A percentile compares a stretch with the other conserved stretches of the same genome.
Evolutionary conservation across 352 stramenopile species (phyloP).

Genomic region (Pseudoperonospora humuli): DNA sequence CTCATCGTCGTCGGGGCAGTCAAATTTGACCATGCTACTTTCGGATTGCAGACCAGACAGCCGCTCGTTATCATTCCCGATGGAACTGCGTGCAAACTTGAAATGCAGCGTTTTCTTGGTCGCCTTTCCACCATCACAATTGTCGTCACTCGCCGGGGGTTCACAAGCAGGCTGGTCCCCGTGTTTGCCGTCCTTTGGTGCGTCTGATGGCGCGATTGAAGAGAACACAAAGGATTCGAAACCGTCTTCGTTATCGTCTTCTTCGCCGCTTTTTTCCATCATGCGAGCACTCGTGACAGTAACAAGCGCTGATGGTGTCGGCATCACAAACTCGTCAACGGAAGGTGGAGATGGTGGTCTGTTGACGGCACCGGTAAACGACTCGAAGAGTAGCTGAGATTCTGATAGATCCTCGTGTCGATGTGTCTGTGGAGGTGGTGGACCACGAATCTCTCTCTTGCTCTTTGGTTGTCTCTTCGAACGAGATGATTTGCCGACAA

Average conservation of each 20-base stretch:
- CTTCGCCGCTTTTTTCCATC: conserved; percentile 20
- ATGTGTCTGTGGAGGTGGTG: conserved; percentile 5
- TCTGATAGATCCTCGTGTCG: conserved; percentile 15
- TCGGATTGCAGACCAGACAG: conserved; percentile 20
- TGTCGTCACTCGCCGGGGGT: conserved; percentile 13
- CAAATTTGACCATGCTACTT: conserved; percentile 31
- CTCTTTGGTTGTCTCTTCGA: conserved; percentile 6
- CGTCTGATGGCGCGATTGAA: conserved; percentile 5
- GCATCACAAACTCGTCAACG: conserved; percentile 22
- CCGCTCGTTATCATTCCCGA: conserved; percentile 14
- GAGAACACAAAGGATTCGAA: conserved; percentile 26
- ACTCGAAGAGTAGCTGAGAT: conserved; percentile 13
- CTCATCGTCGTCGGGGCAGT: conserved; percentile 28
- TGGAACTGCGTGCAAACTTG: conserved; percentile 32
- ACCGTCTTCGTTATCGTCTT: conserved; percentile 19
- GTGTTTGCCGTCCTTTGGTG: conserved; percentile 2
- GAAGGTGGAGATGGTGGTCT: conserved; percentile 24
- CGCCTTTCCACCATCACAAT: not conserved
- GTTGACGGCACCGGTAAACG: conserved; percentile 21
- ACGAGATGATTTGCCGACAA: conserved; percentile 24
- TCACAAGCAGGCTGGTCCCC: conserved; percentile 19
- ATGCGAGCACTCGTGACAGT: not conserved
- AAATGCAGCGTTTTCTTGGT: conserved; percentile 28
- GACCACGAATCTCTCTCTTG: conserved; percentile 5
- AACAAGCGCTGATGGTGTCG: conserved; percentile 3